These are phyloP conservation scores for Clitopilus hobsonii DNA, from an alignment of 768 basidiomycete species.

Conservation along the genomic window DNA sequence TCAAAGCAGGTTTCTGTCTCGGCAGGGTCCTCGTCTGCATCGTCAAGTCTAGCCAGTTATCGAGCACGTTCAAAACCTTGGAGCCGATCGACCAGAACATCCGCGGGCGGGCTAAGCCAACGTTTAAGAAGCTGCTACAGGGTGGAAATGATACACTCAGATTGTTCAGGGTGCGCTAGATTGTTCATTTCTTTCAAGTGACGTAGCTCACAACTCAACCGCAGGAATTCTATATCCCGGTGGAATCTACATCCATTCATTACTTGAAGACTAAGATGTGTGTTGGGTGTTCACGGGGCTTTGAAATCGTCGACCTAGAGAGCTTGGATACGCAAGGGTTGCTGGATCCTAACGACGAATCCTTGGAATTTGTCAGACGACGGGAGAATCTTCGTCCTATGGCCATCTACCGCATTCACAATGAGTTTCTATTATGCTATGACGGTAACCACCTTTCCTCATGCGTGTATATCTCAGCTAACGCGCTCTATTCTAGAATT, in stretches of 20 bases:
- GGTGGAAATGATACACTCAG: slow-evolving; percentile 93
- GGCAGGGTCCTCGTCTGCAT: slow-evolving; percentile 92
- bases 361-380: slow-evolving; percentile 90
- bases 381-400: slow-evolving; percentile 86
- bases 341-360: slow-evolving; percentile 87
- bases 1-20: slow-evolving; percentile 93
- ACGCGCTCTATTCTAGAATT: slow-evolving; percentile 67
- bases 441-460: slow-evolving; percentile 60
- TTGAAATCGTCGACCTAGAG: slow-evolving; percentile 97
- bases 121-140: slow-evolving; percentile 92
- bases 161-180: slow-evolving; percentile 74
- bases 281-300: slow-evolving; percentile 94
- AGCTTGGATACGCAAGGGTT: slow-evolving; percentile 95
- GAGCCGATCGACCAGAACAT: slow-evolving; percentile 92
- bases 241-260: slow-evolving; percentile 94
- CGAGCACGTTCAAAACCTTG: slow-evolving; percentile 95
- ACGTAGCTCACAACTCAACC: background rate
- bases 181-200: background rate
- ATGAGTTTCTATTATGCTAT: slow-evolving; percentile 95
- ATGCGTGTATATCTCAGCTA: slow-evolving; percentile 2
- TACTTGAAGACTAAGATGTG: slow-evolving; percentile 97
- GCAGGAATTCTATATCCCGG: slow-evolving; percentile 98
- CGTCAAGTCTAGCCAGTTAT: slow-evolving; percentile 91
- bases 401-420: slow-evolving; percentile 95
- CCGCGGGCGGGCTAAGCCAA: slow-evolving; percentile 76